Evolutionary conservation across 202 grass and related monocot species (phyloP).

Genomic region (Dendrocalamus latiflorus): DNA sequence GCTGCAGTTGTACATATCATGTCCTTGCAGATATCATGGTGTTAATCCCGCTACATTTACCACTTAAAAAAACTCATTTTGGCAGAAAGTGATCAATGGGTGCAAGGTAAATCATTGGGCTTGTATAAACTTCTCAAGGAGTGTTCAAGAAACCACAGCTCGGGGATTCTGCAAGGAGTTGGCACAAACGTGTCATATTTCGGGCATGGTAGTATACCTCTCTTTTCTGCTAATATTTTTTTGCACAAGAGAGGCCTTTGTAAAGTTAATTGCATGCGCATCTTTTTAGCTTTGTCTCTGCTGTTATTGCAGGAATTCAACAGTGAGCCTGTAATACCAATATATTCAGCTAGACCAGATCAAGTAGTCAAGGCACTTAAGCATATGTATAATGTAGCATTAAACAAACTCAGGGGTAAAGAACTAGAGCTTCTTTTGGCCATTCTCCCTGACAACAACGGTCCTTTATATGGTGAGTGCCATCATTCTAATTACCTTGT

Average conservation of each 20-base stretch:
- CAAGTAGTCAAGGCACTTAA: constrained; percentile 89
- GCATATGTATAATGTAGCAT: constrained; percentile 73
- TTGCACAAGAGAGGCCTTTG: background rate
- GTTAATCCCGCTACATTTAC: background rate
- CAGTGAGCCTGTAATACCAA: constrained; percentile 72
- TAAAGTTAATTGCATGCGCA: background rate
- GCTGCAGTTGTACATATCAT: background rate
- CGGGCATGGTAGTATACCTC: constrained; percentile 83
- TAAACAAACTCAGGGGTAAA: constrained; percentile 84
- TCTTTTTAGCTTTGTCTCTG: constrained; percentile 4
- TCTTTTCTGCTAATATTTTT: constrained; percentile 3
- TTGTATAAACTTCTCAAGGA: constrained; percentile 94
- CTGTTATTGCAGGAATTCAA: constrained; percentile 69
- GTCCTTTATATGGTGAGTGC: constrained; percentile 72
- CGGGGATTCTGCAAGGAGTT: constrained; percentile 90
- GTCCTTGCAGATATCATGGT: background rate
- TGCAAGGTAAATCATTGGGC: constrained; percentile 84
- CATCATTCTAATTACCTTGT: background rate
- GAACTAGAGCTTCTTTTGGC: constrained; percentile 92
- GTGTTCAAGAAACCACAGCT: constrained; percentile 84
- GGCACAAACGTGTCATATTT: constrained; percentile 90
- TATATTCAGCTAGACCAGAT: constrained; percentile 87
- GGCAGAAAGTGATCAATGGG: constrained; percentile 98
- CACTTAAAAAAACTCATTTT: constrained; percentile 5
- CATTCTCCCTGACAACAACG: constrained; percentile 97